These are phyloP conservation scores for Silybum marianum DNA, from an alignment of 129 eudicot species.

Conservation along the genomic window DNA sequence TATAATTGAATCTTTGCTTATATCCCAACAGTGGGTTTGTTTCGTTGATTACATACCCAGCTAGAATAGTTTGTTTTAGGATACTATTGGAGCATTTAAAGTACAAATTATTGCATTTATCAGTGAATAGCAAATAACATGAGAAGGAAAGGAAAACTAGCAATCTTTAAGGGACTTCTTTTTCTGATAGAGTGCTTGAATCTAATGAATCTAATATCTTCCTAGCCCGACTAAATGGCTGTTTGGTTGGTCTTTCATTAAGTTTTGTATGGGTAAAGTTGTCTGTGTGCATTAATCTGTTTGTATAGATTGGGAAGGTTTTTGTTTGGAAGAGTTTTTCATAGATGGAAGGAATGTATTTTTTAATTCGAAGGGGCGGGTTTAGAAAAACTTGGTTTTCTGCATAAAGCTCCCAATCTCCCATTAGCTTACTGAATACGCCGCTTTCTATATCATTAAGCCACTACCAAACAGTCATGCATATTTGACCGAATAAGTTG, in stretches of 20 bases:
- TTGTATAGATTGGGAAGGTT: too few relatives aligned
- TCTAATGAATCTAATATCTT: neutral
- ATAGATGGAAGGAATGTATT: too few relatives aligned
- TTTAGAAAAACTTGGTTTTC: too few relatives aligned
- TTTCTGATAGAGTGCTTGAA: neutral
- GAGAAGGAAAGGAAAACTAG: neutral
- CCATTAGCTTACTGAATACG: too few relatives aligned
- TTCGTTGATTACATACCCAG: neutral
- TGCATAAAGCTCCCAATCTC: too few relatives aligned
- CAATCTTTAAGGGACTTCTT: neutral
- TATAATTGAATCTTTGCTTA: conserved; percentile 24
- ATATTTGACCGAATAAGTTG: too few relatives aligned
- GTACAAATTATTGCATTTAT: neutral
- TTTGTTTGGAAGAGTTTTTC: too few relatives aligned
- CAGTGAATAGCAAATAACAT: neutral
- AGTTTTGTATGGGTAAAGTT: too few relatives aligned
- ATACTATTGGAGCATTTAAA: neutral
- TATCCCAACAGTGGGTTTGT: neutral
- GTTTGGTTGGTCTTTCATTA: neutral
- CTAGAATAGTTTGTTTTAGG: conserved; percentile 8
- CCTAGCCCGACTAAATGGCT: neutral
- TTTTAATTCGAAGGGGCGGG: too few relatives aligned
- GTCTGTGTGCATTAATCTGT: too few relatives aligned
- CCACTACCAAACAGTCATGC: too few relatives aligned
- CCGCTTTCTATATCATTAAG: too few relatives aligned